Base-by-base conservation (phyloP, 1,139 yeast genomes). In the Candida tropicalis region DNA sequence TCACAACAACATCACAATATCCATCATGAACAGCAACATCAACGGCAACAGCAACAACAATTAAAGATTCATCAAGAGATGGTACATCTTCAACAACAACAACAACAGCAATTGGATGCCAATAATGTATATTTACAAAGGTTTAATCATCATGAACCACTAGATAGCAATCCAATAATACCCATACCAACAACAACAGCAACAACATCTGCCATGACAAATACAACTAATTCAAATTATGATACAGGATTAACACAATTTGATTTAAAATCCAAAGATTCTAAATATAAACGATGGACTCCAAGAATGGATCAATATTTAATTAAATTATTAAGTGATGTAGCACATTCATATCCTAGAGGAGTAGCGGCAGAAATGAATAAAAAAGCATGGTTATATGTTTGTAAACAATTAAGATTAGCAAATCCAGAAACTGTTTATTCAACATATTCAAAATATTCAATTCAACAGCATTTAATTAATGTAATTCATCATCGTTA, bases 341-440 rank as follows among this genome's bases (percentile, higher is more conserved):
- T 69, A 11, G 73, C 67, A 2, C 74, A 68, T 50, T 63, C 69
- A 43, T 68, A 54, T 47, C 64, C 64, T 2, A 59, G 65, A 44
- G 69, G 63, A 2, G 65, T 60, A 0, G 62, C 57, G 13, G 59
- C 70, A 1, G 64, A 58, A 43, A 62, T 68, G 65, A 62, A 63
- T 13, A 70, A 70, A 45, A 65, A 65, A 44, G 66, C 66, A 6
- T 70, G 75, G 75, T 63, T 64, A 3, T 69, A 68, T 47, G 65
- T 70, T 11, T 66, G 72, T 35, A 68, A 70, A 20, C 69, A 66
- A 41, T 54, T 70, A 39, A 47, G 75, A 31, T 57, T 60, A 11
- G 71, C 69, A 8, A 69, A 70, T 46, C 75, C 75, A 1, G 68
- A 68, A 42, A 68, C 75, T 0, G 75, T 69, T 2, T 70, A 70